phyloP scores from a whole-genome alignment of 192 early-diverging fungal genomes.

The Radiomyces spectabilis region DNA sequence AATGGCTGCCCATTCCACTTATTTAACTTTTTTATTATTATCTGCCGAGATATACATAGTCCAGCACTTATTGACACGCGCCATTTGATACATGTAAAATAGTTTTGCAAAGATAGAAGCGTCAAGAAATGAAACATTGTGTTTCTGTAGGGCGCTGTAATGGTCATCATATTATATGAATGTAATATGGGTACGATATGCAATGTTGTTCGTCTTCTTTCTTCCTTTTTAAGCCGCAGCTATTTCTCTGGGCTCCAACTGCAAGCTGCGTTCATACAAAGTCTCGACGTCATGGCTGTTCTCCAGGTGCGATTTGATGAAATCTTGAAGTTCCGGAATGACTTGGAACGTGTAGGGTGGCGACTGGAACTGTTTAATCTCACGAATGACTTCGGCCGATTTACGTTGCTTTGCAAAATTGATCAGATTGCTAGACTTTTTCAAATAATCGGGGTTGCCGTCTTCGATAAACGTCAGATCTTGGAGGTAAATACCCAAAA shows the following conservation, averaged over 20 bases:
- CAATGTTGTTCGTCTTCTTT: too few relatives aligned
- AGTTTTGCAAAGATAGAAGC: too few relatives aligned
- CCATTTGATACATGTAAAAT: too few relatives aligned
- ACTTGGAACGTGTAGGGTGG: slow-evolving; percentile 66
- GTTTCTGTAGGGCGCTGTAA: neutral
- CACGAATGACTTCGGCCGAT: slow-evolving; percentile 82
- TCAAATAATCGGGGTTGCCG: slow-evolving; percentile 66
- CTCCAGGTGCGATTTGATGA: slow-evolving; percentile 60
- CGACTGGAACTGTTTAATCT: slow-evolving; percentile 89
- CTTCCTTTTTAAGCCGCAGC: too few relatives aligned
- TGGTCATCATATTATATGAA: neutral
- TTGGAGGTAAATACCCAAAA: slow-evolving; percentile 73
- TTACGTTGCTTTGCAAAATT: slow-evolving; percentile 90
- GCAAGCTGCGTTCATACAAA: slow-evolving; percentile 70
- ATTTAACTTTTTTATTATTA: too few relatives aligned
- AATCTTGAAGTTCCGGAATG: slow-evolving; percentile 81
- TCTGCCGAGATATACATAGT: too few relatives aligned
- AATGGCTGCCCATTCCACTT: too few relatives aligned
- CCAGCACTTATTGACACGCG: too few relatives aligned
- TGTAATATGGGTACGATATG: neutral
- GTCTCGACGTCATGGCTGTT: slow-evolving; percentile 61
- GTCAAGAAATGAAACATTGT: too few relatives aligned
- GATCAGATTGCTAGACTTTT: slow-evolving; percentile 58
- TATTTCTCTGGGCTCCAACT: slow-evolving; percentile 64
- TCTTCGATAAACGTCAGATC: slow-evolving; percentile 84